These are phyloP conservation scores for Teratosphaeria viscida DNA, from an alignment of 2,329 filamentous ascomycete species.

Conservation along the genomic window DNA sequence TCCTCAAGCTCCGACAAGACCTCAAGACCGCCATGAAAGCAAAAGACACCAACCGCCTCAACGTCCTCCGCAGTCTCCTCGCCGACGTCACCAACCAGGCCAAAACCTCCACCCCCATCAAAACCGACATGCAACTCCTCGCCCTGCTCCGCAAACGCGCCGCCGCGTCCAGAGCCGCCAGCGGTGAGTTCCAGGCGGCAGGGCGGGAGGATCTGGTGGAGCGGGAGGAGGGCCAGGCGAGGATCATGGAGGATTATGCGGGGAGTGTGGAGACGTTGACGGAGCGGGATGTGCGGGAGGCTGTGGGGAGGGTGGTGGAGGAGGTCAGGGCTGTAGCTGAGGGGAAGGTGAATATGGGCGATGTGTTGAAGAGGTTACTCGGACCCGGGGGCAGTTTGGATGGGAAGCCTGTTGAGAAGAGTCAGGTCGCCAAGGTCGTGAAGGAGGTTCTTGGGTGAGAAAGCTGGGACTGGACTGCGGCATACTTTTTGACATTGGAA, in stretches of 20 bases:
- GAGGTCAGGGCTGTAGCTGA: constrained; percentile 32
- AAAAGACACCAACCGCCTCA: constrained; percentile 49
- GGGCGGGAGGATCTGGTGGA: constrained; percentile 58
- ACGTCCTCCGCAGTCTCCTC: constrained; percentile 58
- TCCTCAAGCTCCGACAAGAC: constrained; percentile 35
- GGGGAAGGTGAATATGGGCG: constrained; percentile 44
- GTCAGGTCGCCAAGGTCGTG: constrained; percentile 50
- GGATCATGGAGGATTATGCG: constrained; percentile 56
- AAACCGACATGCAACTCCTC: constrained; percentile 59
- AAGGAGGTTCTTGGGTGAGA: constrained; percentile 30
- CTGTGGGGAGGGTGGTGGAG: constrained; percentile 43
- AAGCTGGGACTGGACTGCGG: constrained; percentile 6
- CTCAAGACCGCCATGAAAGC: constrained; percentile 38
- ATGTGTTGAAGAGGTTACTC: constrained; percentile 53
- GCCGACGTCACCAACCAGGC: constrained; percentile 63
- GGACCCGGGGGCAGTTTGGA: constrained; percentile 43
- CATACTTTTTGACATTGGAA: neutral
- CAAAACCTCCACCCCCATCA: constrained; percentile 61
- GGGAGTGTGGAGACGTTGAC: constrained; percentile 47
- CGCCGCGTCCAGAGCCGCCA: constrained; percentile 47
- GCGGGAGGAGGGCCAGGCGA: constrained; percentile 58
- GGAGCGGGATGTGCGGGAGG: constrained; percentile 46
- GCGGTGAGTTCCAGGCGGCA: constrained; percentile 52
- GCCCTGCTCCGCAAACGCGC: constrained; percentile 56
- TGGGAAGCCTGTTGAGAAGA: constrained; percentile 55